Conservation (phyloP, 306 rosid species). For the Abrus precatorius region DNA sequence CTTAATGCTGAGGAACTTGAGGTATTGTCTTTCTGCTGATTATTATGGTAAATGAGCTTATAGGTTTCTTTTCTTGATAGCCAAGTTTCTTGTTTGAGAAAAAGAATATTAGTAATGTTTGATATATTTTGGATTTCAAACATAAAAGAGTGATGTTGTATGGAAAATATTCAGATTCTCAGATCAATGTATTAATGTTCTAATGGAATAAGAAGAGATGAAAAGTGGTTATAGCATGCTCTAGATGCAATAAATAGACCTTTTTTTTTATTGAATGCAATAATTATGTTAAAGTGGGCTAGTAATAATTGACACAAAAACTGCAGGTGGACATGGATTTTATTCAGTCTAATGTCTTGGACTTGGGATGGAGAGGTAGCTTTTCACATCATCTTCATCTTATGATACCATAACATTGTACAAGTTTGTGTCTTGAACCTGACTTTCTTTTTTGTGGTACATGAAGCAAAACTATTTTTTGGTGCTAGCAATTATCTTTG, state of each 20-base stretch:
- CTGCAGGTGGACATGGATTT: constrained; percentile 87
- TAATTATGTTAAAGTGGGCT: constrained; percentile 39
- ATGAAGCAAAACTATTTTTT: constrained; percentile 16
- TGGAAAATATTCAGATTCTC: constrained; percentile 18
- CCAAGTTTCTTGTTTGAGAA: neutral
- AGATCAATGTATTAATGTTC: constrained; percentile 5
- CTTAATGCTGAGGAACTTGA: constrained; percentile 87
- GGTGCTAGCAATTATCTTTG: neutral
- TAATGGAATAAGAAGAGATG: constrained; percentile 25
- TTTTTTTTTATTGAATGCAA: constrained; percentile 20
- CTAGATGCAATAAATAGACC: neutral
- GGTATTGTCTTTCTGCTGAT: constrained; percentile 59
- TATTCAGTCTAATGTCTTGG: constrained; percentile 71
- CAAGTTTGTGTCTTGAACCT: constrained; percentile 23
- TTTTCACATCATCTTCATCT: constrained; percentile 25
- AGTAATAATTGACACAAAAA: constrained; percentile 40
- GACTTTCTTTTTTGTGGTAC: neutral
- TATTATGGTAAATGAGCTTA: constrained; percentile 30
- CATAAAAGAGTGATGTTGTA: constrained; percentile 7
- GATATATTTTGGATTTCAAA: constrained; percentile 30
- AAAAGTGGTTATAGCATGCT: constrained; percentile 21
- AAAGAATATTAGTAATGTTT: constrained; percentile 18
- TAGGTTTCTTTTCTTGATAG: constrained; percentile 37
- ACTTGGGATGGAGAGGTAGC: constrained; percentile 81
- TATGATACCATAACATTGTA: constrained; percentile 16